Conservation (phyloP, 169 alveolate genomes). For the Cyclospora cayetanensis region DNA sequence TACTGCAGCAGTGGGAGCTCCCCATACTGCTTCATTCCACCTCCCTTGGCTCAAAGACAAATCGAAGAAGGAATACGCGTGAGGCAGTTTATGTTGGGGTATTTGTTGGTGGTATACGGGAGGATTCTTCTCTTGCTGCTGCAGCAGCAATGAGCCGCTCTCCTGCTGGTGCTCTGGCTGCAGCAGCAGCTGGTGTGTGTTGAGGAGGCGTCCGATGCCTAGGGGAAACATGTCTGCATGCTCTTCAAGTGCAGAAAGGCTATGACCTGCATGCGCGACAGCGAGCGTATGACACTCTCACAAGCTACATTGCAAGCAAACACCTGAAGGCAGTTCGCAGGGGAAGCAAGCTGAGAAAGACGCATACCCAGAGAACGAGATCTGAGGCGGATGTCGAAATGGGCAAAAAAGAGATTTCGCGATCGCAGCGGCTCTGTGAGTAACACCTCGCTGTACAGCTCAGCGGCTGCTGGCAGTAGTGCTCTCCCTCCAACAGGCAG, state of each 20-base stretch:
- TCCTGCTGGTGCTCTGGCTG: neutral
- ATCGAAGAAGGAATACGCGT: neutral
- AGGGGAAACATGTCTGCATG: neutral
- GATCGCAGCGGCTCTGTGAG: constrained; percentile 36
- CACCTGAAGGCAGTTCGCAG: neutral
- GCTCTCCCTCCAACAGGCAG: neutral
- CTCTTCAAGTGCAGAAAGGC: neutral
- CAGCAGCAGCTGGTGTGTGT: neutral
- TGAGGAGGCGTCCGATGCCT: neutral
- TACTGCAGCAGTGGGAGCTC: neutral
- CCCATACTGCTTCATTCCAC: neutral
- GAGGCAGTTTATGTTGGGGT: neutral
- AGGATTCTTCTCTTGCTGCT: constrained; percentile 47
- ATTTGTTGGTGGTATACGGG: no score
- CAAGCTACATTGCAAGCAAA: neutral
- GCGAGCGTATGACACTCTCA: neutral
- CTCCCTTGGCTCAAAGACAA: constrained; percentile 7
- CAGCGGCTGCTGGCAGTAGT: neutral
- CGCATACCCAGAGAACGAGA: neutral
- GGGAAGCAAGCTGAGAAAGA: no score
- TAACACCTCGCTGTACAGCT: neutral
- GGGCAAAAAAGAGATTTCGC: constrained; percentile 3
- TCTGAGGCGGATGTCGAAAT: neutral
- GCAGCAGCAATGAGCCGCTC: neutral
- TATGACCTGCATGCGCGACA: neutral